These are phyloP conservation scores for Bruguiera hainesii DNA, from an alignment of 441 rosid species.

Conservation along the genomic window DNA sequence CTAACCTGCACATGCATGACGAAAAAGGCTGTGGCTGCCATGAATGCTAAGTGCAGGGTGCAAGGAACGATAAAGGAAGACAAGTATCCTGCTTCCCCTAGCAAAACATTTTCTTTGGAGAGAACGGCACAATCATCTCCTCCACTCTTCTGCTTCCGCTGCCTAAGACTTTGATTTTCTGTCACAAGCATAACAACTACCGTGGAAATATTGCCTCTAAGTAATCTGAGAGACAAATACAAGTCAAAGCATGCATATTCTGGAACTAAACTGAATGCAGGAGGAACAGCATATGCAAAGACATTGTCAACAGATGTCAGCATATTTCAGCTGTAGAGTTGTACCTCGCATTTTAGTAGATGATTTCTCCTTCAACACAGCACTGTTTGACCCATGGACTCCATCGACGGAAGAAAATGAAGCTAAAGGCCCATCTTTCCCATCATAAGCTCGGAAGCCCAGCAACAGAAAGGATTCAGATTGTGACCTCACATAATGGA, in stretches of 20 bases:
- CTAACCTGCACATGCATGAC: conserved; percentile 92
- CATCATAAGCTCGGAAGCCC: conserved; percentile 57
- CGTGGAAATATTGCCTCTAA: background rate
- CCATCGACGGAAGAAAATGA: conserved; percentile 30
- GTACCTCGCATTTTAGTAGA: conserved; percentile 42
- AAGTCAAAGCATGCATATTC: background rate
- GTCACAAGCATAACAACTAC: conserved; percentile 20
- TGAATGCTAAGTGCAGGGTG: conserved; percentile 61
- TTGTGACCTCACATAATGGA: conserved; percentile 49
- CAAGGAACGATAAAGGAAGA: conserved; percentile 60
- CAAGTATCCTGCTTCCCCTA: conserved; percentile 35
- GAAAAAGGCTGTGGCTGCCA: conserved; percentile 73
- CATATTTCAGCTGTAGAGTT: background rate
- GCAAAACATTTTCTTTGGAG: conserved; percentile 25
- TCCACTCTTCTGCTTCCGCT: conserved; percentile 42
- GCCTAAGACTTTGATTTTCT: conserved; percentile 49
- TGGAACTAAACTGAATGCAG: too few relatives aligned
- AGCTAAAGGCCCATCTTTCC: conserved; percentile 37
- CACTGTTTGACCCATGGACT: conserved; percentile 19
- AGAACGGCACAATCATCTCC: conserved; percentile 24
- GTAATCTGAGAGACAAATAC: background rate
- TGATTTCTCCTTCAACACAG: conserved; percentile 13
- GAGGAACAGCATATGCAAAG: too few relatives aligned
- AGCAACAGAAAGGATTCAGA: conserved; percentile 49
- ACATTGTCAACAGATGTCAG: background rate